A percentile compares a stretch with the other conserved stretches of the same genome.
Conservation (phyloP, 2,329 filamentous ascomycete species). For the Dothideomycetes sp. region DNA sequence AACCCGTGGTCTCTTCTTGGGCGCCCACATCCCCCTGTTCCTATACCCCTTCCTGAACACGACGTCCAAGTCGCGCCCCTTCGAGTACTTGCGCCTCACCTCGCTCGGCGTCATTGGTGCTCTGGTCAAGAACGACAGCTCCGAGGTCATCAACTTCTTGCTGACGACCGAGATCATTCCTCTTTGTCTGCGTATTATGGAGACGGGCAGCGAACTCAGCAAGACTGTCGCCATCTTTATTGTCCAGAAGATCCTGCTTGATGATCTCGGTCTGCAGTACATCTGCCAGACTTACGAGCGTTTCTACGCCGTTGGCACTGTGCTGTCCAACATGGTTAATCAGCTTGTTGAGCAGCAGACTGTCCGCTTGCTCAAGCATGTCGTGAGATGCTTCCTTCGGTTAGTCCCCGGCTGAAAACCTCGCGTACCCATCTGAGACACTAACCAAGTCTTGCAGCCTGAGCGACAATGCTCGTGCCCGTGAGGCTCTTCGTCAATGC, state of each 20-base stretch:
- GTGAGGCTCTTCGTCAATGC: slow-evolving; percentile 90
- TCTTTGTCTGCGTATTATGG: slow-evolving; percentile 95
- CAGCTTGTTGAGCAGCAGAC: slow-evolving; percentile 97
- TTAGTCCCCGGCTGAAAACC: slow-evolving; percentile 41
- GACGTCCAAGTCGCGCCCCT: slow-evolving; percentile 93
- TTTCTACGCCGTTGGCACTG: slow-evolving; percentile 95
- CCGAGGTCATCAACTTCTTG: slow-evolving; percentile 97
- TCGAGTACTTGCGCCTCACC: slow-evolving; percentile 92
- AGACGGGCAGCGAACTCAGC: slow-evolving; percentile 94
- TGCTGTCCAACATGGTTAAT: slow-evolving; percentile 96
- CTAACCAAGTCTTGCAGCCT: slow-evolving; percentile 46
- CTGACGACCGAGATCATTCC: slow-evolving; percentile 98
- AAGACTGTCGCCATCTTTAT: slow-evolving; percentile 99
- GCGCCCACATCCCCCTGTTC: slow-evolving; percentile 94
- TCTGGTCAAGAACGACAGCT: slow-evolving; percentile 96
- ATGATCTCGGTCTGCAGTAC: slow-evolving; percentile 93
- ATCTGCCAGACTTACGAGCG: slow-evolving; percentile 98
- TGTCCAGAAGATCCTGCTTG: slow-evolving; percentile 94
- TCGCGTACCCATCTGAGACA: background rate
- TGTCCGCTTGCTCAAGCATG: slow-evolving; percentile 89
- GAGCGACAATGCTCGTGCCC: slow-evolving; percentile 90
- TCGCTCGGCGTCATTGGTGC: slow-evolving; percentile 95
- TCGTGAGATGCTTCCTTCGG: slow-evolving; percentile 93
- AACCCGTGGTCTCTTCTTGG: slow-evolving; percentile 79
- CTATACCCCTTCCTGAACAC: slow-evolving; percentile 98